A percentile compares a stretch with the other conserved stretches of the same genome.
Evolutionary conservation across 2,329 filamentous ascomycete species (phyloP).

Genomic region (Xylariaceae sp.): DNA sequence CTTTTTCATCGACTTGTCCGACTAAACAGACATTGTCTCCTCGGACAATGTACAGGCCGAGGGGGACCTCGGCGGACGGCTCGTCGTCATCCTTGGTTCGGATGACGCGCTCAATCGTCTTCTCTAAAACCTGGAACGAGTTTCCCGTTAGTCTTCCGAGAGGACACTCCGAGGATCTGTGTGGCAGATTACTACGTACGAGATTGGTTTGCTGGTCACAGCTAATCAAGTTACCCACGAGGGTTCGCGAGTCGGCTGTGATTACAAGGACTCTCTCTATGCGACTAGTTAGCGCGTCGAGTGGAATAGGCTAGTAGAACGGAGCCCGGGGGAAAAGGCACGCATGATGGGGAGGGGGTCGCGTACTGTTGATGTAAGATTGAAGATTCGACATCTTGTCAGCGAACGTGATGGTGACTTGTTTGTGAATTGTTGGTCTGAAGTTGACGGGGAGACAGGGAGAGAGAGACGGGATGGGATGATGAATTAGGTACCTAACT

Average conservation of each 20-base stretch:
- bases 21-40: conserved; percentile 93
- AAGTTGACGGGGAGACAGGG: background rate
- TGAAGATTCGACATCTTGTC: conserved; percentile 33
- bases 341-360: conserved; percentile 1
- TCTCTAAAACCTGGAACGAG: conserved; percentile 62
- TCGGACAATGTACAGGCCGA: conserved; percentile 86
- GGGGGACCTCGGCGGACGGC: conserved; percentile 71
- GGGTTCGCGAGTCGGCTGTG: conserved; percentile 84
- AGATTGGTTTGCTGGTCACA: conserved; percentile 92
- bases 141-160: conserved; percentile 1
- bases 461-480: background rate
- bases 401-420: background rate
- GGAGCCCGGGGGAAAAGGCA: background rate
- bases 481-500: too few relatives aligned
- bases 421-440: background rate
- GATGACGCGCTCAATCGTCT: conserved; percentile 86
- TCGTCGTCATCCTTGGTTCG: conserved; percentile 79
- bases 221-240: conserved; percentile 76
- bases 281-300: conserved; percentile 31
- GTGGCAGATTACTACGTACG: conserved; percentile 33
- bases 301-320: conserved; percentile 16
- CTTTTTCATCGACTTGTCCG: conserved; percentile 81
- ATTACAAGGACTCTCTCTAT: conserved; percentile 88
- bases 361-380: conserved; percentile 34
- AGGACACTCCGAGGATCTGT: background rate